Evolutionary conservation across 1,139 yeast genomes (phyloP).

Genomic region (Debaryomyces subglobosus): DNA sequence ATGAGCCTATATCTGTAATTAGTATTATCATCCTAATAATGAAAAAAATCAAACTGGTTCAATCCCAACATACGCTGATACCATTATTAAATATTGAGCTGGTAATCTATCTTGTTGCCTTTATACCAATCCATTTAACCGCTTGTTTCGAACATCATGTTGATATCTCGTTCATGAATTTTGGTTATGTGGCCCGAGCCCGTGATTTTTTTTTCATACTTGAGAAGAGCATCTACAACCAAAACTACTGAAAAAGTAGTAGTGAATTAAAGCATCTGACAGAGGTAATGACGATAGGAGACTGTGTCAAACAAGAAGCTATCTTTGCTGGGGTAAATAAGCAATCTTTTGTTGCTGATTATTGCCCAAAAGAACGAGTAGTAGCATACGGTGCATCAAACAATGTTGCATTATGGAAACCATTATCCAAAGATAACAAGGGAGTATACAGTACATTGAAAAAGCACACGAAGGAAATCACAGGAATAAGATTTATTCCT

Average conservation of each 20-base stretch:
- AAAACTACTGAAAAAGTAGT: background rate
- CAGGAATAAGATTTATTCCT: conserved; percentile 61
- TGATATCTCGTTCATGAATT: background rate
- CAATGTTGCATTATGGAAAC: conserved; percentile 77
- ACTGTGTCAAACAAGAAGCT: conserved; percentile 45
- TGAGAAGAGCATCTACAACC: conserved; percentile 11
- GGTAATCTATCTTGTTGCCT: background rate
- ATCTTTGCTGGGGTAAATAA: conserved; percentile 80
- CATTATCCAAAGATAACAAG: conserved; percentile 37
- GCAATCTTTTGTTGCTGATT: conserved; percentile 70
- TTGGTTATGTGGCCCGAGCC: conserved; percentile 5
- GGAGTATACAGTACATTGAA: conserved; percentile 63
- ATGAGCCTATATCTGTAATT: conserved; percentile 41
- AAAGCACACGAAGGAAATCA: conserved; percentile 58
- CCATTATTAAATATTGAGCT: conserved; percentile 12
- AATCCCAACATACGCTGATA: conserved; percentile 19
- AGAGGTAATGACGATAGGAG: background rate
- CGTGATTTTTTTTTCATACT: conserved; percentile 6
- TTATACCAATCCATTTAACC: background rate
- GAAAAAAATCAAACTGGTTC: background rate
- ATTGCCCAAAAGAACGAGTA: conserved; percentile 35
- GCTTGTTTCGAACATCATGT: background rate
- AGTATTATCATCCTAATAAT: background rate
- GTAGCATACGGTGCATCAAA: conserved; percentile 80
- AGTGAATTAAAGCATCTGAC: background rate